Evolutionary conservation across 148 eudicot species (phyloP), one percentile per base, ranked within the genome.

Genomic region (Nepenthes mirabilis): DNA sequence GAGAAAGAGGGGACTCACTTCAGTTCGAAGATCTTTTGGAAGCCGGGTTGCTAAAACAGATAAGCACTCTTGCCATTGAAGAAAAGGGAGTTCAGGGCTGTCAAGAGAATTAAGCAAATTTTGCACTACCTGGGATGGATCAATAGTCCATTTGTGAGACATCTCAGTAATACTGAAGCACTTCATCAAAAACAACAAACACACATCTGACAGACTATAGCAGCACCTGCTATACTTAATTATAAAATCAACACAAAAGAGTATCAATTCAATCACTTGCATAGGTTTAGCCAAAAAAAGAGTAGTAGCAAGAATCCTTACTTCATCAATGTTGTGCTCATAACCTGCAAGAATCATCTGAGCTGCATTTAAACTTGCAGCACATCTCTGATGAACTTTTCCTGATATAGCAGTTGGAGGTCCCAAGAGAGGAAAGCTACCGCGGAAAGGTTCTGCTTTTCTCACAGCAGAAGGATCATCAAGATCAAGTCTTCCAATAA

Each of bases 381-480:
- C 97, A 73, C 97, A 94, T 55, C 84, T 87, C 72, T 94, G 97
- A 74, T 94, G 99, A 76, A 94, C 97, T 81, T 94, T 94, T 70
- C 87, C 99, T 61, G 97, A 86, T 61, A 94, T 72, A 52, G 99
- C 87, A 57, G 99, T 94, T n/a, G 99, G 90, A 63, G 86, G 79
- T 11, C 97, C 99, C 69, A 94, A 65, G 53, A 81, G 14, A 3
- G 99, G 99, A 67, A 94, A 94, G 70, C 79, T 76, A 14, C 91
- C 99, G 65, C 74, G 68, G 72, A 94, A 94, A 62, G 95, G 99
- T 72, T 94, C 99, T 43, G 99, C 97, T 84, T 94, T 94, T 60
- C 99, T 82, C 63, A 94, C 99, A 59, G 99, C 97, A 34, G 99
- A 94, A 69, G 99, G 99, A 70, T 94, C 99, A 79, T 94, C 99